Conservation (phyloP, 768 basidiomycete genomes). For the Lactifluus echinatus region DNA sequence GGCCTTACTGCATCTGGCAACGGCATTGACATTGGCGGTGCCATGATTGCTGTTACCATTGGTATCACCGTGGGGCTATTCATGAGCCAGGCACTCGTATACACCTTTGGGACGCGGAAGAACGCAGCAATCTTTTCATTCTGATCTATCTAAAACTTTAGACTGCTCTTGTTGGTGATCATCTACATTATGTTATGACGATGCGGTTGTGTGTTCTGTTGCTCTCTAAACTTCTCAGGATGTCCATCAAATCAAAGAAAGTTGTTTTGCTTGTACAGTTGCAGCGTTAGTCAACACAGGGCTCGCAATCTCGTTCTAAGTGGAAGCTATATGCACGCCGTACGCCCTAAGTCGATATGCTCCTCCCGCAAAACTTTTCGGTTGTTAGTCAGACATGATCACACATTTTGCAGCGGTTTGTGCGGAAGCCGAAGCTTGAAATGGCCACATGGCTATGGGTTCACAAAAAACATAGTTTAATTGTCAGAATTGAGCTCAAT, state of each 20-base stretch:
- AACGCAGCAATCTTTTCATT: conserved; percentile 66
- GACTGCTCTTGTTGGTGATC: background rate
- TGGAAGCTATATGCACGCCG: no score
- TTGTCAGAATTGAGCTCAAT: no score
- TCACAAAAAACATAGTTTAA: background rate
- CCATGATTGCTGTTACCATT: conserved; percentile 83
- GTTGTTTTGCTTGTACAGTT: no score
- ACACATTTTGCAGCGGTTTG: no score
- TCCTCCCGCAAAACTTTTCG: no score
- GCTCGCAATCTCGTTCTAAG: no score
- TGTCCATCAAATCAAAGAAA: no score
- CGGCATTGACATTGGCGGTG: conserved; percentile 74
- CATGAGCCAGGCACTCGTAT: conserved; percentile 77
- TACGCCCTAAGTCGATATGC: no score
- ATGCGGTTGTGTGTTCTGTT: background rate
- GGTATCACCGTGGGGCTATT: conserved; percentile 84
- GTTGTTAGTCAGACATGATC: no score
- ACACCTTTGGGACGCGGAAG: conserved; percentile 73
- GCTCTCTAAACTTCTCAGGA: background rate
- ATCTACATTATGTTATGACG: background rate
- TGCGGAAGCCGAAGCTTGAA: no score
- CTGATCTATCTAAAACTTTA: background rate
- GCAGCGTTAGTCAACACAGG: background rate
- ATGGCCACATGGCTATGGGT: no score
- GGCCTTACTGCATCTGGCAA: conserved; percentile 76